Conservation (phyloP, 1,284 basidiomycete genomes). For the Moniliella sp. region DNA sequence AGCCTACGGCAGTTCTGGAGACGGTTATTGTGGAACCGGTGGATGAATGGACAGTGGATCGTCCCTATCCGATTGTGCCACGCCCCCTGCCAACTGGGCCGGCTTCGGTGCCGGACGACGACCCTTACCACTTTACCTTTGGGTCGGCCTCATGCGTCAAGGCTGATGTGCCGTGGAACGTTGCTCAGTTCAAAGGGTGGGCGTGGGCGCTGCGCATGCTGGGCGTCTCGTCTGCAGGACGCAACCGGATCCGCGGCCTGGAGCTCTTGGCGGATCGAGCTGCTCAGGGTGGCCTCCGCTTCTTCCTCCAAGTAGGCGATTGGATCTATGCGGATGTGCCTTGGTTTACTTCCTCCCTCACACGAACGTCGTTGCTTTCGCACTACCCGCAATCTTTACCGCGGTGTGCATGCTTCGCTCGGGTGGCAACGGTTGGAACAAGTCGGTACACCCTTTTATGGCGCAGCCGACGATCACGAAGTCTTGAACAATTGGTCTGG, state of each 20-base stretch:
- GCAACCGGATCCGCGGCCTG: constrained; percentile 45
- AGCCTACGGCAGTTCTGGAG: no score
- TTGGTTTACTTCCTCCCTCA: no score
- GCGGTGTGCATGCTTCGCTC: constrained; percentile 25
- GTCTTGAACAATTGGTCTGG: constrained; percentile 25
- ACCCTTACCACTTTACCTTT: constrained; percentile 15
- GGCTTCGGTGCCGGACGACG: no score
- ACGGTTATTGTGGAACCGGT: no score
- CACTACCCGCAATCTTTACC: constrained; percentile 30
- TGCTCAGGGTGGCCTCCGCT: constrained; percentile 27
- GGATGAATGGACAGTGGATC: no score
- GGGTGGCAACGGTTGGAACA: constrained; percentile 23
- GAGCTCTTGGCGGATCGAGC: constrained; percentile 41
- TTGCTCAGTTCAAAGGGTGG: constrained; percentile 23
- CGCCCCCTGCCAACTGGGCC: no score
- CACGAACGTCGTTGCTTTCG: no score
- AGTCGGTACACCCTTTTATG: constrained; percentile 25
- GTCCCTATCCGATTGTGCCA: no score
- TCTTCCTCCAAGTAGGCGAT: constrained; percentile 36
- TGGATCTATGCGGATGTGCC: constrained; percentile 60
- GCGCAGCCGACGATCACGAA: constrained; percentile 32
- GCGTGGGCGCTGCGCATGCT: constrained; percentile 16
- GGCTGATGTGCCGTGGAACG: constrained; percentile 30
- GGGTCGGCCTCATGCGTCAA: constrained; percentile 29
- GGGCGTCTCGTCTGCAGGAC: constrained; percentile 10